Percentiles rank a stretch among this genome's conserved stretches.
Conservation (phyloP, 148 eudicot species). For the Vaccinium vitisidaea region DNA sequence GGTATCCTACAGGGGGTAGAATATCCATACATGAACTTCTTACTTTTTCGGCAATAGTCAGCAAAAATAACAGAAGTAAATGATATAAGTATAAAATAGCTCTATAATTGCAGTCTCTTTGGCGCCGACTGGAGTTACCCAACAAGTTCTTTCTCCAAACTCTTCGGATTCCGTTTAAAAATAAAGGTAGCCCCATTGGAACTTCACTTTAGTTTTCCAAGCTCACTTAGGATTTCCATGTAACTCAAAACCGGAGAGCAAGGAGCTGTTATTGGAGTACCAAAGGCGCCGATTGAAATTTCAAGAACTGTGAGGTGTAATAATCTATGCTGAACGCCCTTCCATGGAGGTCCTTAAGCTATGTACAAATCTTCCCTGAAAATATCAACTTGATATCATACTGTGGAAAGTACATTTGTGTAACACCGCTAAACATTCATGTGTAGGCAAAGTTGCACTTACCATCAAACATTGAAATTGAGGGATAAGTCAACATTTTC, state of each 20-base stretch:
- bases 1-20: too few relatives aligned
- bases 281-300: not conserved
- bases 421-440: not conserved
- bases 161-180: not conserved
- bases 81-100: too few relatives aligned
- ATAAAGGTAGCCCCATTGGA: constrained; percentile 1
- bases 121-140: not conserved
- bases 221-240: constrained; percentile 6
- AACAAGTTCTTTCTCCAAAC: not conserved
- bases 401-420: not conserved
- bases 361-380: not conserved
- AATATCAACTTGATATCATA: constrained; percentile 9
- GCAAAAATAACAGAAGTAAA: too few relatives aligned
- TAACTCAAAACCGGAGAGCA: not conserved
- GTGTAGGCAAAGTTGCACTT: constrained; percentile 4
- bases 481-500: not conserved
- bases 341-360: not conserved
- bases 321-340: constrained; percentile 1
- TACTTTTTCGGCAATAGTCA: too few relatives aligned
- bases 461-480: not conserved
- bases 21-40: too few relatives aligned
- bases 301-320: not conserved
- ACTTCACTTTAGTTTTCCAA: constrained; percentile 11
- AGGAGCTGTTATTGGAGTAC: constrained; percentile 11
- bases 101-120: too few relatives aligned